Conservation (phyloP, 2,329 filamentous ascomycete genomes). For the Cercospora janseana region DNA sequence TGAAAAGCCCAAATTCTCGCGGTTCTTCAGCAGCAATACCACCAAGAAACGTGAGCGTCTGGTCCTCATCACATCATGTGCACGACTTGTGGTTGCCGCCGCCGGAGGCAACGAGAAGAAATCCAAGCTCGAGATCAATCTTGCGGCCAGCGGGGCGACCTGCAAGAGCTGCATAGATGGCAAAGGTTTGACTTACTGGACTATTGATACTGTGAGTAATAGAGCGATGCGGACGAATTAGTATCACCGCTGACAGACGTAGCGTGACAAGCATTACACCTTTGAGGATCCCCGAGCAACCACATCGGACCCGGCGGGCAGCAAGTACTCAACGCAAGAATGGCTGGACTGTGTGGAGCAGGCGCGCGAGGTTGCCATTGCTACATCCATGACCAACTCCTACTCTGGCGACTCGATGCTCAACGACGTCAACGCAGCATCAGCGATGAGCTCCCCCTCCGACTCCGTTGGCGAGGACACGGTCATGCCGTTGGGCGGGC, state of each 20-base stretch:
- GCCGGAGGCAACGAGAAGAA: conserved; percentile 95
- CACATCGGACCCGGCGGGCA: conserved; percentile 60
- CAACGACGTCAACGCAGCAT: conserved; percentile 41
- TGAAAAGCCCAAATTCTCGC: conserved; percentile 72
- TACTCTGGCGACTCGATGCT: conserved; percentile 57
- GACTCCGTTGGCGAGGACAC: conserved; percentile 65
- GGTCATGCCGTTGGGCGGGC: conserved; percentile 34
- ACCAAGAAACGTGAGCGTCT: conserved; percentile 90
- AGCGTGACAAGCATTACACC: conserved; percentile 86
- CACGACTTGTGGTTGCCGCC: conserved; percentile 82
- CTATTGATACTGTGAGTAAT: conserved; percentile 82
- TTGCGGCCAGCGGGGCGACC: conserved; percentile 69
- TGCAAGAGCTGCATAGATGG: conserved; percentile 79
- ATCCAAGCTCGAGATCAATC: conserved; percentile 85
- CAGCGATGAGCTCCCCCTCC: conserved; percentile 69
- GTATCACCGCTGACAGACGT: neutral
- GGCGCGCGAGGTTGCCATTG: conserved; percentile 78
- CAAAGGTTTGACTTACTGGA: conserved; percentile 87
- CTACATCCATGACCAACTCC: conserved; percentile 59
- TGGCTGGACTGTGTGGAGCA: conserved; percentile 89
- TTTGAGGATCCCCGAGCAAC: conserved; percentile 90
- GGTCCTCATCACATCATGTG: conserved; percentile 92
- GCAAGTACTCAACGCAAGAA: conserved; percentile 72
- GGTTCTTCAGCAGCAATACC: conserved; percentile 88
- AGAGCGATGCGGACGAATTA: neutral